Conservation (phyloP, 257 asterid genomes). For the Mentha longifolia region DNA sequence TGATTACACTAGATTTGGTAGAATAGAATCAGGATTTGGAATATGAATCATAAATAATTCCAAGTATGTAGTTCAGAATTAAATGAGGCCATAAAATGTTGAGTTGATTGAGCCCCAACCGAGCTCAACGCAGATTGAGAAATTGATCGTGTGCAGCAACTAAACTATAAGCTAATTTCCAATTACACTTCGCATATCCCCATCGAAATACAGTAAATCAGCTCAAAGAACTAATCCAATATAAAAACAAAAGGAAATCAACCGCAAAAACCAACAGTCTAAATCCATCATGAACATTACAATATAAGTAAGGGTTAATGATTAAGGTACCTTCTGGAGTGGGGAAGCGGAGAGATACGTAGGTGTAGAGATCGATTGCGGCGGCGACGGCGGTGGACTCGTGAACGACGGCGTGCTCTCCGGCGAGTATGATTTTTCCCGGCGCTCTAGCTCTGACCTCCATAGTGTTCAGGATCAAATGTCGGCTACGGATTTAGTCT, state of each 20-base stretch:
- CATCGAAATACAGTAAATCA: not conserved
- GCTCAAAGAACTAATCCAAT: constrained; percentile 23
- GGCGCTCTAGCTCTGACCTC: constrained; percentile 99
- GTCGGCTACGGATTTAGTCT: not conserved
- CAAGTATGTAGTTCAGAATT: no score
- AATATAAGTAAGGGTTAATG: not conserved
- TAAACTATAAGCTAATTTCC: constrained; percentile 8
- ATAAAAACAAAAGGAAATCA: constrained; percentile 2
- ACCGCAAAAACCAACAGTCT: not conserved
- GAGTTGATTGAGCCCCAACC: no score
- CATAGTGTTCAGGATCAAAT: constrained; percentile 45
- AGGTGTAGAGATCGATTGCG: constrained; percentile 91
- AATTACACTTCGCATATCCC: not conserved
- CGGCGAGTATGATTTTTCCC: constrained; percentile 91
- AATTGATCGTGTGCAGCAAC: constrained; percentile 5
- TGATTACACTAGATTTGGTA: not conserved
- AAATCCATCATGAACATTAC: constrained; percentile 17
- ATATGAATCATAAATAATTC: not conserved
- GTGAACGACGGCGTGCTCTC: constrained; percentile 98
- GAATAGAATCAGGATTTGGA: constrained; percentile 1
- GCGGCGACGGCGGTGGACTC: constrained; percentile 99
- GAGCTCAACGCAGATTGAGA: constrained; percentile 17
- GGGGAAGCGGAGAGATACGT: constrained; percentile 83
- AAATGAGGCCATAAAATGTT: no score
- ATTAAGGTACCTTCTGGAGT: constrained; percentile 65